Evolutionary conservation across 805 yeast genomes (phyloP), one percentile per base, ranked within the genome.

Genomic region (Saccharomyces mikatae): DNA sequence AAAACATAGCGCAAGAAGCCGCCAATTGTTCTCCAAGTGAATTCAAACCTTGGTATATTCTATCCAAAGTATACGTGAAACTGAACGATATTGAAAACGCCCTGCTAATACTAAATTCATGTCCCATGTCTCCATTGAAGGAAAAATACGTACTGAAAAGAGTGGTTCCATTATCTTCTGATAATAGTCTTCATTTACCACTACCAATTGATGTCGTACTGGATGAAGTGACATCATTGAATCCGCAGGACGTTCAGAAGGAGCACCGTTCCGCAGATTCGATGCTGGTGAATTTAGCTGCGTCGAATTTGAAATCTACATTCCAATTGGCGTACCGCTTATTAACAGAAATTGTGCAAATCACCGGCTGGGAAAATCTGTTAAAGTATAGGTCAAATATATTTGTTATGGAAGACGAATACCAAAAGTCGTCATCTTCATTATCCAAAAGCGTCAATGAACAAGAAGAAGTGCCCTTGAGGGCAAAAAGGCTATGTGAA

Each of bases 21-120:
- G 89, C 86, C 4, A 82, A 83, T 61, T 76, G 84, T 2, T 76
- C 86, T 0, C 96, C 96, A 2, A 84, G 90, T 5, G 87, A 83
- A 61, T 87, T 86, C 67, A 79, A 76, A 59, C 80, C 89, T 2
- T 87, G 96, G 96, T 77, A 84, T 3, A 70, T 80, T 54, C 69
- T 87, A 55, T 87, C 86, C 8, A 77, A 77, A 60, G 79, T 81
- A 1, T 86, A 87, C 67, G 80, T 86, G 44, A 77, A 78, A 48
- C 65, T 80, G 51, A 82, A 82, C 28, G 84, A 86, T 67, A 80
- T 81, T 65, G 91, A 86, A 65, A 80, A 84, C 60, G 87, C 94
- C 1, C 73, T 87, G 52, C 70, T 86, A 54, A 80, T 90, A 1
- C 74, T 87, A 59, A 87, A 87, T 62, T 83, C 92, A 14, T 86